Conservation (phyloP, 2,329 filamentous ascomycete genomes). For the Didymella pomorum region DNA sequence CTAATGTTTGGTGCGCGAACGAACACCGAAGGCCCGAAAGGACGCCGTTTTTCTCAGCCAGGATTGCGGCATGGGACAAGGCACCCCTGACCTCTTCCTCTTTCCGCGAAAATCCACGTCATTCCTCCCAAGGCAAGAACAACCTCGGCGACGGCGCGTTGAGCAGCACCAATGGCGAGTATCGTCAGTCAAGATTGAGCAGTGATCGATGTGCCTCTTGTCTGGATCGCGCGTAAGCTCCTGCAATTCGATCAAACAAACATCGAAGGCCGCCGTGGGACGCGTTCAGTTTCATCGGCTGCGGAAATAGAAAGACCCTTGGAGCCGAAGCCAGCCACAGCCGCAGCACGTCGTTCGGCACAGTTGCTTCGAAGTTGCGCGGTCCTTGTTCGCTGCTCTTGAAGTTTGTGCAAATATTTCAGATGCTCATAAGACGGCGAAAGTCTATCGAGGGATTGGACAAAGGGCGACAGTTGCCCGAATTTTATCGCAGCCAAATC, state of each 20-base stretch:
- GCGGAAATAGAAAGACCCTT: constrained; percentile 17
- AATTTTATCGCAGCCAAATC: background rate
- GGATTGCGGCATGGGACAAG: background rate
- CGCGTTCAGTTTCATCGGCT: constrained; percentile 19
- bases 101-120: constrained; percentile 14
- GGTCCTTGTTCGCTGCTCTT: constrained; percentile 7
- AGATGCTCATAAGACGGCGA: background rate
- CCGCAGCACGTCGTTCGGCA: constrained; percentile 21
- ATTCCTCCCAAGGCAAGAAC: constrained; percentile 10
- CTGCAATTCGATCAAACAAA: constrained; percentile 12
- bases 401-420: background rate
- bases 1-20: constrained; percentile 13
- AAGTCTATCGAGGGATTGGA: background rate
- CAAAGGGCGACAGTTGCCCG: constrained; percentile 7
- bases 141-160: constrained; percentile 11
- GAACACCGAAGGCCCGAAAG: constrained; percentile 18
- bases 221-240: constrained; percentile 1
- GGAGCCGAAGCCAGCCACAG: constrained; percentile 19
- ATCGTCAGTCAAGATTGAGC: constrained; percentile 4
- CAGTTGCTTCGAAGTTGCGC: constrained; percentile 12
- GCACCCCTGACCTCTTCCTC: background rate
- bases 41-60: constrained; percentile 12
- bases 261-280: constrained; percentile 4
- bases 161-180: constrained; percentile 12
- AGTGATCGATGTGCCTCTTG: constrained; percentile 1